Conservation (phyloP, 148 eudicot genomes). For the Rhododendron kiyosumense region DNA sequence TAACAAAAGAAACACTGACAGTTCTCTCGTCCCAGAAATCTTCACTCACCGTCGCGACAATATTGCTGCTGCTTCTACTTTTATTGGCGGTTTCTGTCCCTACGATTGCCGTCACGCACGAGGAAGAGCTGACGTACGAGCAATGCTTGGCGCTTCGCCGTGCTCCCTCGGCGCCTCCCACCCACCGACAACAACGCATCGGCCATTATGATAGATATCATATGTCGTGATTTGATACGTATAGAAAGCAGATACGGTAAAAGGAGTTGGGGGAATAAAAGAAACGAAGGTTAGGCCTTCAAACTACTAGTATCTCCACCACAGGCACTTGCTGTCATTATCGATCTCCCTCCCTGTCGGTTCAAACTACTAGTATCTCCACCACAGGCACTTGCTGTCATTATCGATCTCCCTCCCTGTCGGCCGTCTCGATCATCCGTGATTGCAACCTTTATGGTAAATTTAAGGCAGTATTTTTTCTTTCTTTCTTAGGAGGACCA, state of each 20-base stretch:
- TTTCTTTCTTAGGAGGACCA: too few relatives aligned
- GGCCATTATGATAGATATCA: not conserved
- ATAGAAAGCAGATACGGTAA: not conserved
- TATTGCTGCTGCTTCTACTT: not conserved
- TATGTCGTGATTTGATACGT: not conserved
- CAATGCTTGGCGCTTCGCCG: not conserved
- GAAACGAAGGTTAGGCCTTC: not conserved
- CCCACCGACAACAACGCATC: not conserved
- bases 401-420: not conserved
- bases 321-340: too few relatives aligned
- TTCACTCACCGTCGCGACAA: not conserved
- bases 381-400: too few relatives aligned
- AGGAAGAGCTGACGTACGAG: not conserved
- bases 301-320: too few relatives aligned
- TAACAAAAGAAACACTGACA: not conserved
- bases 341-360: not conserved
- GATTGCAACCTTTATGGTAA: too few relatives aligned
- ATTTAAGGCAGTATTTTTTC: too few relatives aligned
- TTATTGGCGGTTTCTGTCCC: not conserved
- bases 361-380: too few relatives aligned
- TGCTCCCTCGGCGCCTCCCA: not conserved
- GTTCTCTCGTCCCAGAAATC: not conserved
- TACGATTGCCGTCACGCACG: not conserved
- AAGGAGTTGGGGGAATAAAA: too few relatives aligned
- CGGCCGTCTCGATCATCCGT: not conserved